phyloP scores from a whole-genome alignment of 805 yeast genomes.

The Zygotorulaspora sp. region DNA sequence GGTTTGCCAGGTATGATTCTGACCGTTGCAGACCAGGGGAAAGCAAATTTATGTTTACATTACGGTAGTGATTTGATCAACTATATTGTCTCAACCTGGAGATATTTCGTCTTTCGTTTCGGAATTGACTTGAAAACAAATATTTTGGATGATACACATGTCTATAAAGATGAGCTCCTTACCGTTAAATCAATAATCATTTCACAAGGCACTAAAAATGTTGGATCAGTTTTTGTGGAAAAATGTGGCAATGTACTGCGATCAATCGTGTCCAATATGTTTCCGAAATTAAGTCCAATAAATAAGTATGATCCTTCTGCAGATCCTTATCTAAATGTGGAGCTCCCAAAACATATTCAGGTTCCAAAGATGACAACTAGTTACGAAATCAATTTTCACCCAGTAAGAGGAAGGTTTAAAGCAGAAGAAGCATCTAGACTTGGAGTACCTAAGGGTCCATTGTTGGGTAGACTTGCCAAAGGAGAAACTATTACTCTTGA shows the following conservation, averaged over 20 bases:
- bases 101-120: conserved; percentile 78
- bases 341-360: conserved; percentile 28
- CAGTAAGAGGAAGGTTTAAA: conserved; percentile 73
- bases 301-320: conserved; percentile 37
- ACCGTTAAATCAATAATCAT: conserved; percentile 37
- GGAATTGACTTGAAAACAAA: conserved; percentile 49
- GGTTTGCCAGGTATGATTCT: conserved; percentile 88
- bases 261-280: conserved; percentile 47
- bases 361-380: conserved; percentile 43
- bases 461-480: conserved; percentile 53
- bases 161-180: conserved; percentile 36
- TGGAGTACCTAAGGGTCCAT: conserved; percentile 63
- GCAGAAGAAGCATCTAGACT: conserved; percentile 58
- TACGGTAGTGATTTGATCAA: conserved; percentile 47
- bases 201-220: neutral
- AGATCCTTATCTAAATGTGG: conserved; percentile 36
- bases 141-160: conserved; percentile 21
- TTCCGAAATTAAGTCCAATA: conserved; percentile 46
- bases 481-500: conserved; percentile 55
- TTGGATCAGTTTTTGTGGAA: conserved; percentile 7
- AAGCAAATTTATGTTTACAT: conserved; percentile 49
- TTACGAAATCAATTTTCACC: conserved; percentile 62
- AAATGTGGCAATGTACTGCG: conserved; percentile 15
- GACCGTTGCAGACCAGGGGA: conserved; percentile 76
- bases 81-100: conserved; percentile 73